Percentiles rank a stretch among this genome's conserved stretches.
These are phyloP conservation scores for Suillus paluster DNA, from an alignment of 768 basidiomycete genomes.

Conservation along the genomic window DNA sequence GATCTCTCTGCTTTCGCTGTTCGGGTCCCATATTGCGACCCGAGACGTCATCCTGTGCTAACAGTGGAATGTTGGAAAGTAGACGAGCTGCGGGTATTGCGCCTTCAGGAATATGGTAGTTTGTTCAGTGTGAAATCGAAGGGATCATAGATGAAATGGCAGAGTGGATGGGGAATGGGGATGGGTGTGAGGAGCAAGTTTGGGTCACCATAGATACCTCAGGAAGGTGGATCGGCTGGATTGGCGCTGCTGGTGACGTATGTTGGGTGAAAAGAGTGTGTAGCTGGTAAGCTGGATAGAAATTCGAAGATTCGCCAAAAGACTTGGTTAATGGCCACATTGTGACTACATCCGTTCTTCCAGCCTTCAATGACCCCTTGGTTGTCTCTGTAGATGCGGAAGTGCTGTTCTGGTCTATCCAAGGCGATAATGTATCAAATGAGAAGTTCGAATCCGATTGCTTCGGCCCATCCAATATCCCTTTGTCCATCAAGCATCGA, in stretches of 20 bases:
- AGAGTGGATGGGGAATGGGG: neutral
- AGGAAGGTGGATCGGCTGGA: neutral
- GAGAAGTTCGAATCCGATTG: constrained; percentile 18
- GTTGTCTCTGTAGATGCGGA: neutral
- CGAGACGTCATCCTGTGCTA: too few species aligned
- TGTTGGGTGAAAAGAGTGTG: neutral
- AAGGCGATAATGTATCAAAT: constrained; percentile 12
- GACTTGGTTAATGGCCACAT: constrained; percentile 12
- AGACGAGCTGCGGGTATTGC: too few species aligned
- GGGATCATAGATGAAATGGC: too few species aligned
- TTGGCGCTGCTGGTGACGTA: neutral
- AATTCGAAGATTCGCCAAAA: constrained; percentile 14
- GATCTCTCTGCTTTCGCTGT: too few species aligned
- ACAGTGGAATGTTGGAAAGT: too few species aligned
- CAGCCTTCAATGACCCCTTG: constrained; percentile 10
- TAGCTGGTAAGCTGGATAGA: neutral
- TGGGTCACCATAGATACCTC: neutral
- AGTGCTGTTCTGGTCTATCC: too few species aligned
- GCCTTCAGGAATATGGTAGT: too few species aligned
- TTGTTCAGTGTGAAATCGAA: too few species aligned
- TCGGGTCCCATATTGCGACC: too few species aligned
- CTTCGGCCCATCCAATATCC: constrained; percentile 23
- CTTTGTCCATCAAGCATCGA: too few species aligned
- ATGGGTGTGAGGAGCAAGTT: neutral
- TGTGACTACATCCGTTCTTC: constrained; percentile 11